Evolutionary conservation across 257 asterid genomes (phyloP).

Genomic region (Primulina huaijiensis): DNA sequence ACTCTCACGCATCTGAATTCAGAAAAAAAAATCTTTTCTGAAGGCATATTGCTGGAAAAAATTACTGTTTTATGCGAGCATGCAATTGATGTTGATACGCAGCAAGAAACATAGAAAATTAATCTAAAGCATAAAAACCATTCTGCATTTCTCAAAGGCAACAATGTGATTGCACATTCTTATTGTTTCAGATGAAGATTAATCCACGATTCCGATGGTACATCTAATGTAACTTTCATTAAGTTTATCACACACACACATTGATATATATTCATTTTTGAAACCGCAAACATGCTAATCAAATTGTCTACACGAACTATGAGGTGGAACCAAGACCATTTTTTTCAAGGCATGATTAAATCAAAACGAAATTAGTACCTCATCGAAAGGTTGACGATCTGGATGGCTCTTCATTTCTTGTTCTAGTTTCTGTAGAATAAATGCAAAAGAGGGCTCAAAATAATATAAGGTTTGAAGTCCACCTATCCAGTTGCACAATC

Average conservation of each 20-base stretch:
- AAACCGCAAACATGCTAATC: not conserved
- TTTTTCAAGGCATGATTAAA: not conserved
- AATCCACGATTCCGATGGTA: not conserved
- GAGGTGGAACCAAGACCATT: not conserved
- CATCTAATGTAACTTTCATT: no score
- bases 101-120: not conserved
- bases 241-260: not conserved
- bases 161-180: not conserved
- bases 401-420: constrained; percentile 49
- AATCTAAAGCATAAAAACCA: not conserved
- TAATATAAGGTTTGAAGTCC: not conserved
- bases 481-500: not conserved
- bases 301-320: not conserved
- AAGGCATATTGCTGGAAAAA: not conserved
- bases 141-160: not conserved
- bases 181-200: not conserved
- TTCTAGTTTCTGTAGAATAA: constrained; percentile 45
- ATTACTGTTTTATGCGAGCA: not conserved
- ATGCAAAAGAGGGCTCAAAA: constrained; percentile 10
- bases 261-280: not conserved
- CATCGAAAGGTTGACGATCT: constrained; percentile 52
- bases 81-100: not conserved
- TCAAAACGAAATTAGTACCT: constrained; percentile 34
- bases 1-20: not conserved
- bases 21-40: not conserved